Evolutionary conservation across 257 asterid species (phyloP).

Genomic region (Solanum gracilifrons): DNA sequence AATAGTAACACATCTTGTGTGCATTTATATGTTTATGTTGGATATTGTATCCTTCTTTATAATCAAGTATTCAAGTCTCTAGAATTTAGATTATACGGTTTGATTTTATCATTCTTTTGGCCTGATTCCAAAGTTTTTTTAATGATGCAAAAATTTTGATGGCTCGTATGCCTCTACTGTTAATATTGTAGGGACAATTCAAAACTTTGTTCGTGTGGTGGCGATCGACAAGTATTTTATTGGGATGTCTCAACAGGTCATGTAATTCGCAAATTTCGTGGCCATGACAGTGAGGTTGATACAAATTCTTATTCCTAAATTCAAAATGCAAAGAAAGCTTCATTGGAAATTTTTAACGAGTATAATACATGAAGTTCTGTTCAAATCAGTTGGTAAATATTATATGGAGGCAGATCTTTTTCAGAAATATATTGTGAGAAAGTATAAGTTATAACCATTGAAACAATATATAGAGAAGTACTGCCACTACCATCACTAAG

Average conservation of each 20-base stretch:
- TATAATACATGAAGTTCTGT: not conserved
- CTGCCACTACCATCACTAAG: not conserved
- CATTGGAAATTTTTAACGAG: not conserved
- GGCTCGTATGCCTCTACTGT: not conserved
- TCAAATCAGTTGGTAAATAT: not conserved
- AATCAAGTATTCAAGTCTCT: not conserved
- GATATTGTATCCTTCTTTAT: not conserved
- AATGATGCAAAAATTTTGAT: not conserved
- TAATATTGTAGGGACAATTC: slow-evolving; percentile 60
- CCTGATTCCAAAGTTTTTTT: not conserved
- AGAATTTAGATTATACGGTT: not conserved
- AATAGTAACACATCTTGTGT: not conserved
- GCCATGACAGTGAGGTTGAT: slow-evolving; percentile 92
- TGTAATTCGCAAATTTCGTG: slow-evolving; percentile 87
- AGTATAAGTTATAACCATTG: not conserved
- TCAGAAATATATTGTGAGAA: not conserved
- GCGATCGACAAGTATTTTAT: slow-evolving; percentile 90
- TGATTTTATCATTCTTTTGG: not conserved
- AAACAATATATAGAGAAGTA: not conserved
- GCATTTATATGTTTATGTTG: not conserved
- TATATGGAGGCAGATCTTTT: not conserved
- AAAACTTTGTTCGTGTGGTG: slow-evolving; percentile 82
- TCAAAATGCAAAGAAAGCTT: not conserved
- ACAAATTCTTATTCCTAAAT: not conserved
- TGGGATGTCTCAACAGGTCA: slow-evolving; percentile 95